Conservation (phyloP, 345 rosid species). For the Acer yangbiense region DNA sequence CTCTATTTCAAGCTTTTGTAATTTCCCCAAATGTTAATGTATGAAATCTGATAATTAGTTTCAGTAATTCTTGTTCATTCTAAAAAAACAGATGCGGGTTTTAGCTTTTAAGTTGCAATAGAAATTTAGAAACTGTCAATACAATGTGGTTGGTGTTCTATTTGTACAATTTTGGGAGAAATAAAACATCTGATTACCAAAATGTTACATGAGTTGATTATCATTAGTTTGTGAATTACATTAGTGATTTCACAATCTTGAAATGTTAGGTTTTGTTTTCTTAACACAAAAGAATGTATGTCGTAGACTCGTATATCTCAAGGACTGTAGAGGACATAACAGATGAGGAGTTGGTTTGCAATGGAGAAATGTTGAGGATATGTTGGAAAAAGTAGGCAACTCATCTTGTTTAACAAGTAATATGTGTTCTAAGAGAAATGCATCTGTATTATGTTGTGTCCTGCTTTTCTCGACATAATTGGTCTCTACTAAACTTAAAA, state of each 20-base stretch:
- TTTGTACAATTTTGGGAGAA: not conserved
- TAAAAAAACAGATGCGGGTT: not conserved
- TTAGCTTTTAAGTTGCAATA: not conserved
- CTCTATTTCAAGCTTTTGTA: not conserved
- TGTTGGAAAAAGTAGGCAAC: not conserved
- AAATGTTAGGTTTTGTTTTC: not conserved
- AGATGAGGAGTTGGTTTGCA: too few species aligned
- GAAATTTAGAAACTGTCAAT: not conserved
- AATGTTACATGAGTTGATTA: not conserved
- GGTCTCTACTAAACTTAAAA: too few species aligned
- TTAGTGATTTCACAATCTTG: not conserved
- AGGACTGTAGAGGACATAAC: not conserved
- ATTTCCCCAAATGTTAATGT: not conserved
- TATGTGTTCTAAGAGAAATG: not conserved
- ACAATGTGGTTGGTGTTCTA: not conserved
- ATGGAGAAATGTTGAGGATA: too few species aligned
- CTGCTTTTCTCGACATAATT: too few species aligned
- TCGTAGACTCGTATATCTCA: not conserved
- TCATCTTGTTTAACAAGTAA: not conserved
- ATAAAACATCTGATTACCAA: not conserved
- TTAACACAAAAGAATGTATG: not conserved
- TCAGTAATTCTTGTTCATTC: too few species aligned
- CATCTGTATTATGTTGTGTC: not conserved
- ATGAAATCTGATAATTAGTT: too few species aligned
- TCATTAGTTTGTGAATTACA: not conserved